Evolutionary conservation across 2,329 filamentous ascomycete genomes (phyloP).

Genomic region (Trichoderma sp.): DNA sequence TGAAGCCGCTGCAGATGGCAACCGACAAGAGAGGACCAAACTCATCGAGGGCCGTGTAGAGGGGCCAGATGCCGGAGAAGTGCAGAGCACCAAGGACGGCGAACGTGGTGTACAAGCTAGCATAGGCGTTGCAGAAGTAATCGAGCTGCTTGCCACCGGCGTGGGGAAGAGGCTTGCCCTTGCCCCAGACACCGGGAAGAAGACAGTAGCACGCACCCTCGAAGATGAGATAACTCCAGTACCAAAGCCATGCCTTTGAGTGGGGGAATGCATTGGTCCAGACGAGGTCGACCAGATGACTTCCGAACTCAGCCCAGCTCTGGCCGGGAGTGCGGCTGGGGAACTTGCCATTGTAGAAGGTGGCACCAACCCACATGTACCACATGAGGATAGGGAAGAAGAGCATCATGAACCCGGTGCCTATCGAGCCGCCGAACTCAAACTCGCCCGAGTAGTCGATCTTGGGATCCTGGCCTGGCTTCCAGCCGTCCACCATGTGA

Average conservation of each 20-base stretch:
- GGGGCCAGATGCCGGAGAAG: constrained; percentile 76
- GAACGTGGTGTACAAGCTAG: constrained; percentile 85
- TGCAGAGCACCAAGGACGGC: constrained; percentile 69
- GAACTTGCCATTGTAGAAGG: constrained; percentile 83
- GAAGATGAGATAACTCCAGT: constrained; percentile 89
- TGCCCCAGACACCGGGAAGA: constrained; percentile 81
- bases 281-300: constrained; percentile 67
- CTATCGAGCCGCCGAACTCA: constrained; percentile 87
- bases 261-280: constrained; percentile 84
- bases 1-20: constrained; percentile 84
- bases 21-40: constrained; percentile 93
- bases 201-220: constrained; percentile 80
- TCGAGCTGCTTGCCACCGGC: constrained; percentile 78
- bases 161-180: constrained; percentile 84
- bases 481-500: constrained; percentile 53
- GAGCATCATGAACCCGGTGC: constrained; percentile 81
- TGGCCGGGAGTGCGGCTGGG: constrained; percentile 66
- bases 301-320: constrained; percentile 66
- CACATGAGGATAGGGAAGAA: constrained; percentile 95
- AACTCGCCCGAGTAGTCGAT: constrained; percentile 61
- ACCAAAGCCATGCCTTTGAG: constrained; percentile 81
- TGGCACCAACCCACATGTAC: constrained; percentile 98
- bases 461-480: constrained; percentile 57
- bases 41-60: constrained; percentile 91
- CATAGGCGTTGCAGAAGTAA: constrained; percentile 92